Percentiles rank a stretch among this genome's conserved stretches.
Evolutionary conservation across 2,329 filamentous ascomycete species (phyloP).

Genomic region (Colletotrichum noveboracense): DNA sequence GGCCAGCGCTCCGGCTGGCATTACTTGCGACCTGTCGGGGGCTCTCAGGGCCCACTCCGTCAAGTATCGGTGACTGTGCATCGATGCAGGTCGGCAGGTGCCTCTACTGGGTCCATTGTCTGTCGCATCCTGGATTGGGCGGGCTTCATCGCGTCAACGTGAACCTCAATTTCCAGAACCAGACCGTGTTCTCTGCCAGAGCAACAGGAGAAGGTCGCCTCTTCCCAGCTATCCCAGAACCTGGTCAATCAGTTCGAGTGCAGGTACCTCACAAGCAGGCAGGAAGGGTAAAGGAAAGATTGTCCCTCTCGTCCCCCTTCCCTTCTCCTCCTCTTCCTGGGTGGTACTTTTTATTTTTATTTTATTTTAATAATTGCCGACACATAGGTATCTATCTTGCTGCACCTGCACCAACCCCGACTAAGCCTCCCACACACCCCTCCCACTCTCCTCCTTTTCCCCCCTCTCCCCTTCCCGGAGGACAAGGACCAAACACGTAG

Average conservation of each 20-base stretch:
- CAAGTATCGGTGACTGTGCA: slow-evolving; percentile 5
- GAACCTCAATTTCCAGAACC: slow-evolving; percentile 19
- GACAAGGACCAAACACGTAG: not conserved
- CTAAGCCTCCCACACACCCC: not conserved
- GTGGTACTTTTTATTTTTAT: not conserved
- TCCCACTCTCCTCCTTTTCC: not conserved
- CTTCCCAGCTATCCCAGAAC: too few species aligned
- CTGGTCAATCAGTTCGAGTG: too few species aligned
- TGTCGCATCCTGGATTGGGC: slow-evolving; percentile 15
- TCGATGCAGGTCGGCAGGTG: not conserved
- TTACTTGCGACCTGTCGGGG: not conserved
- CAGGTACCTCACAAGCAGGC: too few species aligned
- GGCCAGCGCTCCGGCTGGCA: not conserved
- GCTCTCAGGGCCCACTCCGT: not conserved
- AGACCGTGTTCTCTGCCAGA: not conserved
- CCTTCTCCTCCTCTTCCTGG: too few species aligned
- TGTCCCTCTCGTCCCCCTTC: too few species aligned
- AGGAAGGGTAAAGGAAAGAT: not conserved
- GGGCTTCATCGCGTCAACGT: slow-evolving; percentile 20
- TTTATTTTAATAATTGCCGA: slow-evolving; percentile 1
- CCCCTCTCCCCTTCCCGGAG: not conserved
- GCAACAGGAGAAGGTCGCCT: too few species aligned
- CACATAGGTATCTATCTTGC: not conserved
- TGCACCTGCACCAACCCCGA: not conserved
- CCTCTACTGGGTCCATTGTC: not conserved